Percentiles rank a stretch among this genome's conserved stretches.
phyloP scores from a whole-genome alignment of 2,329 filamentous ascomycete genomes.

The Aspergillus niger region DNA sequence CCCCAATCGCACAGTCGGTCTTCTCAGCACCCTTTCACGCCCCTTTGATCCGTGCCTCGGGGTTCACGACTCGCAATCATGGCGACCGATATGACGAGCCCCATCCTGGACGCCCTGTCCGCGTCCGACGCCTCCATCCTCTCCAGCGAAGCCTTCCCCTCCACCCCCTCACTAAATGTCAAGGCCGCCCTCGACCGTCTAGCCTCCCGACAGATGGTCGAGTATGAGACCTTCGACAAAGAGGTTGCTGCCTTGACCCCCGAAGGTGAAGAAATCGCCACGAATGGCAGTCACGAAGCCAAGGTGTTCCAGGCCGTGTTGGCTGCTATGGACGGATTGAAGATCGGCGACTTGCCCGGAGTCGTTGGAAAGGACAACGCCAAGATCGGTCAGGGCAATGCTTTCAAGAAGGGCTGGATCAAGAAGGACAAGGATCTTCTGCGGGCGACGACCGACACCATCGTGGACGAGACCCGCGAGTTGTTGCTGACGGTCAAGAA shows the following conservation, averaged over 20 bases:
- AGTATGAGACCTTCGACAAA: conserved; percentile 78
- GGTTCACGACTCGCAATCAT: conserved; percentile 37
- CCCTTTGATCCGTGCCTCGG: conserved; percentile 23
- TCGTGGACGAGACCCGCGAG: conserved; percentile 76
- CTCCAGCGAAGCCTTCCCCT: conserved; percentile 70
- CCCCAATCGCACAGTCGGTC: conserved; percentile 12
- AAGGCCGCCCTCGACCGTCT: conserved; percentile 90
- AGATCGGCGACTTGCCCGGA: conserved; percentile 68
- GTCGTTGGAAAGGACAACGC: conserved; percentile 51
- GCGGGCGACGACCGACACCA: conserved; percentile 64
- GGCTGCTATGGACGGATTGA: conserved; percentile 74
- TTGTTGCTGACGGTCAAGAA: conserved; percentile 73
- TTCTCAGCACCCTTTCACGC: conserved; percentile 3
- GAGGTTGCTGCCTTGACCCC: conserved; percentile 76
- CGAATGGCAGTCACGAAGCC: conserved; percentile 78
- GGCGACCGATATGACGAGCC: conserved; percentile 61
- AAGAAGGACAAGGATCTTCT: conserved; percentile 63
- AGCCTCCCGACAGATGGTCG: conserved; percentile 79
- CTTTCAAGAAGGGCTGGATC: conserved; percentile 75
- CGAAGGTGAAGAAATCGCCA: conserved; percentile 71
- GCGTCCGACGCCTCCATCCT: conserved; percentile 63
- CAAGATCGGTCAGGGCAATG: conserved; percentile 85
- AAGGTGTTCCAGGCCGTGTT: conserved; percentile 76
- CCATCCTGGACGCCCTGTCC: conserved; percentile 67
- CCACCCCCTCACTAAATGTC: conserved; percentile 65